Percentiles rank a stretch among this genome's conserved stretches.
phyloP scores from a whole-genome alignment of 257 asterid genomes.

The Galeopsis tetrahit region DNA sequence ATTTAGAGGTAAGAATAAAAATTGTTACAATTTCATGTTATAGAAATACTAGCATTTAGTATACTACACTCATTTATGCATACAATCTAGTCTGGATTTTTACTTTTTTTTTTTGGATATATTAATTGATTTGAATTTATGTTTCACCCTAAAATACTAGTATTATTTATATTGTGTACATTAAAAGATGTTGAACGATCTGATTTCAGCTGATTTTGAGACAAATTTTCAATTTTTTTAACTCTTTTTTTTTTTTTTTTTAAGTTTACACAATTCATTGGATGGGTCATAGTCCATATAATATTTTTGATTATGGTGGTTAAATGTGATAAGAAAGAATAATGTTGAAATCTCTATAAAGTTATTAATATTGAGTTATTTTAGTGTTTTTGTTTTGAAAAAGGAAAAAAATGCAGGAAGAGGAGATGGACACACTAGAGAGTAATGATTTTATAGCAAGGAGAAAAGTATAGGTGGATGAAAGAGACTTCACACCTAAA shows the following conservation, averaged over 20 bases:
- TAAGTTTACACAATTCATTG: too few relatives aligned
- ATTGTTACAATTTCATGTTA: too few relatives aligned
- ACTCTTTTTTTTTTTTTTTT: too few relatives aligned
- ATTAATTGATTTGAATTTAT: not conserved
- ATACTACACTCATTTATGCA: not conserved
- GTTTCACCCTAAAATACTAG: not conserved
- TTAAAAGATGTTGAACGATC: not conserved
- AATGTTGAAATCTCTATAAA: too few relatives aligned
- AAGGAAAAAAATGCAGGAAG: constrained; percentile 3
- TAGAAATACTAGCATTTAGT: too few relatives aligned
- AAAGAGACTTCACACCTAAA: constrained; percentile 63
- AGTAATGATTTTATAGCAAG: constrained; percentile 35
- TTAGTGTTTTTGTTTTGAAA: too few relatives aligned
- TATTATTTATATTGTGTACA: not conserved
- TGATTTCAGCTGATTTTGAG: not conserved
- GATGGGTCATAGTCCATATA: too few relatives aligned
- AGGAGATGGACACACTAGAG: constrained; percentile 20
- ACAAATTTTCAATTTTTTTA: too few relatives aligned
- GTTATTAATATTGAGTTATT: too few relatives aligned
- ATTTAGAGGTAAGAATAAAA: too few relatives aligned
- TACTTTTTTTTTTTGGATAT: not conserved
- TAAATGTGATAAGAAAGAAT: too few relatives aligned
- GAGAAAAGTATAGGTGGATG: constrained; percentile 47
- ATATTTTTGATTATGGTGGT: too few relatives aligned
- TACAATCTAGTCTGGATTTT: not conserved